These are phyloP conservation scores for Capronia coronata DNA, from an alignment of 2,329 filamentous ascomycete species.

Conservation along the genomic window DNA sequence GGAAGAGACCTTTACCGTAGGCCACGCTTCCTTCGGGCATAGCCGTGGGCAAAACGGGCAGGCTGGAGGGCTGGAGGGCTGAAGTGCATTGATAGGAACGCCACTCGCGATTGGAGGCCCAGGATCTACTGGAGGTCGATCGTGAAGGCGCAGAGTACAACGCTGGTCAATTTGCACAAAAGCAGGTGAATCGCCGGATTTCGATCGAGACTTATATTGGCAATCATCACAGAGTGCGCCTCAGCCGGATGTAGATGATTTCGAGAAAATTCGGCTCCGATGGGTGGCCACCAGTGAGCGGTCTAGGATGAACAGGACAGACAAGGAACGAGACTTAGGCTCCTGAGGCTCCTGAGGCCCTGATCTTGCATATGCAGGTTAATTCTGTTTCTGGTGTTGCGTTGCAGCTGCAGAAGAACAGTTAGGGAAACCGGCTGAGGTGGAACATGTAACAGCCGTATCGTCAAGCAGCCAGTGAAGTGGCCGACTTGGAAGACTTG, in stretches of 20 bases:
- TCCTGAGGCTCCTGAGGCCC: background rate
- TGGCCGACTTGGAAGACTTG: slow-evolving; percentile 1
- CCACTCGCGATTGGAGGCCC: slow-evolving; percentile 7
- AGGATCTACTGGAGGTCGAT: slow-evolving; percentile 5
- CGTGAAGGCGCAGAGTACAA: slow-evolving; percentile 2
- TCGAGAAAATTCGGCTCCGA: slow-evolving; percentile 14
- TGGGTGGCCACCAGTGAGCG: slow-evolving; percentile 16
- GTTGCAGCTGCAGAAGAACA: background rate
- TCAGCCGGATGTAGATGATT: slow-evolving; percentile 12
- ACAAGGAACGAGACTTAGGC: background rate
- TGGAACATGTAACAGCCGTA: slow-evolving; percentile 13
- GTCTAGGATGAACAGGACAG: slow-evolving; percentile 7
- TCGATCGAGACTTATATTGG: slow-evolving; percentile 20
- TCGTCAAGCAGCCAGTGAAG: slow-evolving; percentile 10
- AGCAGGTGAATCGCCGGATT: slow-evolving; percentile 9
- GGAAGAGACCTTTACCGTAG: slow-evolving; percentile 16
- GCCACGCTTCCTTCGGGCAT: slow-evolving; percentile 12
- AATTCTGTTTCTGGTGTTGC: background rate
- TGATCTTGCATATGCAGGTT: slow-evolving; percentile 27
- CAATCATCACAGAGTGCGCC: slow-evolving; percentile 18
- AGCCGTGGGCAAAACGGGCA: slow-evolving; percentile 17
- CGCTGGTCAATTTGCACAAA: slow-evolving; percentile 5
- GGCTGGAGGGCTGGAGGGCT: background rate
- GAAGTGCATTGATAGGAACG: slow-evolving; percentile 13
- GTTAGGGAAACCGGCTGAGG: slow-evolving; percentile 18